Evolutionary conservation across 1,284 basidiomycete genomes (phyloP), one percentile per base, ranked within the genome.

Genomic region (Ceraceosorus bombacis): DNA sequence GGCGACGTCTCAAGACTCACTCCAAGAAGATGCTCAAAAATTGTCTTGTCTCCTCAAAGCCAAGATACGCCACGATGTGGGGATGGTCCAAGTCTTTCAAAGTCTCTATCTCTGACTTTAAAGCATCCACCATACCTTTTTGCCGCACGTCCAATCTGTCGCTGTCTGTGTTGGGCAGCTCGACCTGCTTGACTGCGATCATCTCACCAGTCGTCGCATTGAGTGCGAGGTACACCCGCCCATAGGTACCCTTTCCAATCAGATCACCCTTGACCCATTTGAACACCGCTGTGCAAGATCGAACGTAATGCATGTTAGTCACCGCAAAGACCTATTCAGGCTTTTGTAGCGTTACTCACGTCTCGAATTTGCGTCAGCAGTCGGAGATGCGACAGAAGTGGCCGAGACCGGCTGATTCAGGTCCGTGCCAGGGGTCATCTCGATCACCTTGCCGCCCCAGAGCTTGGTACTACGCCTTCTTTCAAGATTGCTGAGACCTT

Each of bases 141-240:
- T 96, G 93, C 12, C 92, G 84, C 36, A 84, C 82, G 75, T 97
- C 92, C 70, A 86, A 87, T 75, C 87, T 88, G 80, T 98, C 94
- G 70, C 87, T 88, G 10, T 86, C 85, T 0, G 91, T 94, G 54
- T 86, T 85, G 1, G 94, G 93, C 60, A 94, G 83, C 78, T 97
- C 94, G 54, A 99, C 95, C 80, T 99, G 95, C 80, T 99, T 99
- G 68, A 99, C 95, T 6, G 95, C 95, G 70, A 98, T 93, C 89
- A 97, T 94, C 79, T 98, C 94, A 59, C 94, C 94, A 0, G 93
- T 96, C 1, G 90, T 94, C n/a, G 89, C 90, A 78, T 98, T 98
- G 65, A 98, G 81, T 15, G 91, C 95, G 54, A 97, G 85, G 74
- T 96, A 98, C 39, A 98, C 95, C 54, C 89, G 85, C 6, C 94